Base-by-base conservation (phyloP, 164 flowering plant species). In the Taxillus chinensis region DNA sequence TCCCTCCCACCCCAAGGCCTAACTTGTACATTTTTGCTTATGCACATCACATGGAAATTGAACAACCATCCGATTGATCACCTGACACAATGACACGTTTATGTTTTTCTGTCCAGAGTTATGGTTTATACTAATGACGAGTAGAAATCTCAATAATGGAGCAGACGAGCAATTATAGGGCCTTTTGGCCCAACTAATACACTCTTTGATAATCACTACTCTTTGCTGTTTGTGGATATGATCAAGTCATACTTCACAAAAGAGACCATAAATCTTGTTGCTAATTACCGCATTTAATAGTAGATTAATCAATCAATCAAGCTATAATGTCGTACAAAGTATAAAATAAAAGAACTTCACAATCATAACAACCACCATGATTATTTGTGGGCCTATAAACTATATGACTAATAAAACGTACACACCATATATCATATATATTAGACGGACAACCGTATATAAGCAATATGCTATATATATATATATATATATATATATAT, bases 301-400 rank as follows among this genome's bases (percentile, higher is more conserved):
- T 27, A 27, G 27, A 27, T 27, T 27, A 27, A 27, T 43, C 7
- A 9, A 59, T 17, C 16, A 57, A 6, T 62, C 63, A 56, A 69
- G 63, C 68, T 70, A 64, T 64, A 67, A 70, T 61, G 14, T 5
- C 65, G 64, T 70, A 69, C 67, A 62, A 63, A 67, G 72, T 57
- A 64, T 66, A 61, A 55, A 17, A 40, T 61, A 63, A 66, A 71
- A 52, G 55, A 57, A 57, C 54, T 17, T 54, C 64, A 54, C 69
- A 50, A 63, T 52, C 54, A 61, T 68, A 73, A 76, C 76, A 59
- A 76, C 79, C 79, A 73, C 53, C 76, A 76, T 64, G 74, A 76
- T 72, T 76, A 65, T 61, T 39, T 62, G 79, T 65, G 79, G 79
- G 72, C 73, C 79, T 62, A 27, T 45, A n/a, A 41, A 12, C 58